These are phyloP conservation scores for Mycoemilia scoparia DNA, from an alignment of 192 early-diverging fungal genomes.

Conservation along the genomic window DNA sequence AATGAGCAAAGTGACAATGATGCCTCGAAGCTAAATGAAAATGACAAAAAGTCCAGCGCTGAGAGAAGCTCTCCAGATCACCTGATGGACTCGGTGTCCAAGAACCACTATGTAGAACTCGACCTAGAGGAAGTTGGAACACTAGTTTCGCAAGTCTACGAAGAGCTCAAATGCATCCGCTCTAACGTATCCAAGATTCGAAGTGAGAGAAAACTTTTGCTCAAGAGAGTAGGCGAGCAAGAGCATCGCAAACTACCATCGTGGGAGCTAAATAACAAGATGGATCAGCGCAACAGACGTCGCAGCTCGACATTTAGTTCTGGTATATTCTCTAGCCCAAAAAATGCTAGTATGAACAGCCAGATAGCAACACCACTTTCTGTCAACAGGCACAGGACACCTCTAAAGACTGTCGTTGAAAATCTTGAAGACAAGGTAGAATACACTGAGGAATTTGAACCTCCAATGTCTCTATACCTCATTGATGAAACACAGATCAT, in stretches of 20 bases:
- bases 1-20: too few species aligned
- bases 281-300: too few species aligned
- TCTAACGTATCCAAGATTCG: constrained; percentile 7
- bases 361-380: constrained; percentile 1
- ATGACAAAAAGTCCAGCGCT: too few species aligned
- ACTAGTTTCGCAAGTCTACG: constrained; percentile 9
- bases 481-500: constrained; percentile 11
- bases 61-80: too few species aligned
- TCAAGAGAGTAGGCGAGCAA: constrained; percentile 17
- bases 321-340: background rate
- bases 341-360: background rate
- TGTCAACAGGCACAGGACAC: background rate
- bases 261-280: constrained; percentile 12
- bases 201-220: constrained; percentile 13
- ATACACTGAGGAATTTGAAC: constrained; percentile 11
- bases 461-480: constrained; percentile 16
- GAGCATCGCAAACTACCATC: constrained; percentile 21
- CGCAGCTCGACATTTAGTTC: too few species aligned
- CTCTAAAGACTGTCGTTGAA: too few species aligned
- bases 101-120: constrained; percentile 11
- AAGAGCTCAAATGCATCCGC: constrained; percentile 12
- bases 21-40: too few species aligned
- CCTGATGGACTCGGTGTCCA: too few species aligned
- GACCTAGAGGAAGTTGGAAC: constrained; percentile 16
- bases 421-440: too few species aligned